These are phyloP conservation scores for Clitocybe nebularis DNA, from an alignment of 1,284 basidiomycete species.

Conservation along the genomic window DNA sequence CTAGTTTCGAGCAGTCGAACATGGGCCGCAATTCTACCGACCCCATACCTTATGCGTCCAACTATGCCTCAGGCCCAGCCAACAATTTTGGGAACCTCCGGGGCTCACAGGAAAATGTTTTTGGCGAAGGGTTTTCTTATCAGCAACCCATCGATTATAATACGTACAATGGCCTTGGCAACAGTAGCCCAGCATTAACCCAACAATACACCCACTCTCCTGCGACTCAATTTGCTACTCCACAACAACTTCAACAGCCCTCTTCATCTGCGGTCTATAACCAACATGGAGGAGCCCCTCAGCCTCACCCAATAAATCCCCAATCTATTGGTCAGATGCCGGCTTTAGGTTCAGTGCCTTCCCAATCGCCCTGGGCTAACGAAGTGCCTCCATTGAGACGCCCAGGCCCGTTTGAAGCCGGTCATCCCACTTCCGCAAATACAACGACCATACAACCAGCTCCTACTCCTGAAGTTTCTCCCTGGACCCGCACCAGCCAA, in stretches of 20 bases:
- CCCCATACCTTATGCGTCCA: slow-evolving; percentile 12
- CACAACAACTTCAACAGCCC: slow-evolving; percentile 11
- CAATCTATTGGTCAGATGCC: slow-evolving; percentile 9
- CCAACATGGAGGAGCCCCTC: slow-evolving; percentile 11
- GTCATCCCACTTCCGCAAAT: slow-evolving; percentile 28
- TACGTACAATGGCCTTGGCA: slow-evolving; percentile 10
- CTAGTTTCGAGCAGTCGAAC: slow-evolving; percentile 13
- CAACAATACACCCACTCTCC: slow-evolving; percentile 18
- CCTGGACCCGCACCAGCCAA: slow-evolving; percentile 32
- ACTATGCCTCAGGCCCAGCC: slow-evolving; percentile 6
- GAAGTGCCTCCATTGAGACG: slow-evolving; percentile 26
- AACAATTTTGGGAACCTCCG: slow-evolving; percentile 15
- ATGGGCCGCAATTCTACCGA: slow-evolving; percentile 11
- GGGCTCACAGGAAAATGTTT: slow-evolving; percentile 13
- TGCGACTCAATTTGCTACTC: slow-evolving; percentile 10
- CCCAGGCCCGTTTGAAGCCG: slow-evolving; percentile 38
- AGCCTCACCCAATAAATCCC: slow-evolving; percentile 11
- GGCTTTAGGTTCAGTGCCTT: slow-evolving; percentile 15
- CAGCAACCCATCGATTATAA: slow-evolving; percentile 13
- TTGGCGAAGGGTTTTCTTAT: slow-evolving; percentile 13
- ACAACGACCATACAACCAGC: slow-evolving; percentile 21
- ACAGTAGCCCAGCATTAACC: slow-evolving; percentile 10
- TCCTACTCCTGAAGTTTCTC: slow-evolving; percentile 27
- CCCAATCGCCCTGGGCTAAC: slow-evolving; percentile 23
- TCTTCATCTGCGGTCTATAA: slow-evolving; percentile 11